phyloP scores from a whole-genome alignment of 2,329 filamentous ascomycete genomes.

The Cladophialophora chaetospira region DNA sequence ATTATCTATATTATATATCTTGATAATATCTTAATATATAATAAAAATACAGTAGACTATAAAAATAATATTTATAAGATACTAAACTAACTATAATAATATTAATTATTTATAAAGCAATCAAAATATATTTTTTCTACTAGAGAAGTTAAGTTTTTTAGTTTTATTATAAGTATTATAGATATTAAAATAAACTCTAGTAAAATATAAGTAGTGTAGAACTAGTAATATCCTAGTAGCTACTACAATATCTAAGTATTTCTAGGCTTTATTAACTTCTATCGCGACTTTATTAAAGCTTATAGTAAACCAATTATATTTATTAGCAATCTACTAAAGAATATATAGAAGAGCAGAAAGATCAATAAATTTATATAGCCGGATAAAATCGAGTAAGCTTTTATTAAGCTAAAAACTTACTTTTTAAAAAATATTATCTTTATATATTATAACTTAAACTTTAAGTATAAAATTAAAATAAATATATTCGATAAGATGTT shows the following conservation, averaged over 20 bases:
- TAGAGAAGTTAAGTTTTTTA: neutral
- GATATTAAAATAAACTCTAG: neutral
- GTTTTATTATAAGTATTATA: neutral
- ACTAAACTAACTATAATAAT: neutral
- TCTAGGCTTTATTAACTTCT: neutral
- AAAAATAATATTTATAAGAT: neutral
- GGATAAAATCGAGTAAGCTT: neutral
- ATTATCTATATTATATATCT: neutral
- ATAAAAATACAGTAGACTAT: neutral
- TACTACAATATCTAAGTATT: neutral
- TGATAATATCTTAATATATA: conserved; percentile 2
- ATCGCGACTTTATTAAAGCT: neutral
- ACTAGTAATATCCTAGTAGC: neutral
- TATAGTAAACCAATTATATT: neutral
- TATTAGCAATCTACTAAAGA: neutral
- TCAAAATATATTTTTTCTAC: neutral
- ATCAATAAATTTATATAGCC: neutral
- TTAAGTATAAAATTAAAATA: no score
- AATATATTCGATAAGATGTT: no score
- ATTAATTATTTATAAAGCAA: neutral
- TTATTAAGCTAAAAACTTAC: neutral
- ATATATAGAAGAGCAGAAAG: no score
- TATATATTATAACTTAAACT: neutral
- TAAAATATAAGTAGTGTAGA: neutral
- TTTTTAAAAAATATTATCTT: neutral